These are phyloP conservation scores for Cunninghamia lanceolata DNA, from an alignment of 75 land plant species.

Conservation along the genomic window DNA sequence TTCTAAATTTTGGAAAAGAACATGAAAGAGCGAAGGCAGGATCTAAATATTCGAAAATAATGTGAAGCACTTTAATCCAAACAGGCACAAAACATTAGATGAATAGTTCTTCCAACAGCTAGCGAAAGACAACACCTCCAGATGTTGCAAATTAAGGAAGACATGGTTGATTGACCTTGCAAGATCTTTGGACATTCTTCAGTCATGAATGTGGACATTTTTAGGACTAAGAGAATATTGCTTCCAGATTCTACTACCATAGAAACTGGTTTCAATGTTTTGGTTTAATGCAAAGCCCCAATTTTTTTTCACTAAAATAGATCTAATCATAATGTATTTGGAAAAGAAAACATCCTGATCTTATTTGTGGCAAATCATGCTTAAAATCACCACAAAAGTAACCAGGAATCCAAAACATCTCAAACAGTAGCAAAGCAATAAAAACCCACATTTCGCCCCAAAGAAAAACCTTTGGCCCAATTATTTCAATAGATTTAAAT, in stretches of 20 bases:
- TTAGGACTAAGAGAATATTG: not conserved
- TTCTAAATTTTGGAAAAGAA: not conserved
- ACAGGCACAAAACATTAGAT: not conserved
- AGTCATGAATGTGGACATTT: not conserved
- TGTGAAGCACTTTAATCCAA: not conserved
- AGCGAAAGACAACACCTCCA: not conserved
- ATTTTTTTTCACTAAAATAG: not conserved
- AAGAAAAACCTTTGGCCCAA: too few species aligned
- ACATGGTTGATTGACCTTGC: not conserved
- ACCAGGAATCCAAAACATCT: not conserved
- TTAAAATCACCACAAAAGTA: not conserved
- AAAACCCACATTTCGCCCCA: too few species aligned
- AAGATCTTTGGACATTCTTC: not conserved
- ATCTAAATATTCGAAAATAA: not conserved
- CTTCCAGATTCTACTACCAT: not conserved
- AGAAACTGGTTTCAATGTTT: not conserved
- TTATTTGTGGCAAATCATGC: not conserved
- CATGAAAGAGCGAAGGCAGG: not conserved
- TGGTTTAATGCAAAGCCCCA: not conserved
- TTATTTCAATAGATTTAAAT: too few species aligned
- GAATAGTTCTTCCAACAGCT: not conserved
- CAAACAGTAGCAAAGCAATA: not conserved
- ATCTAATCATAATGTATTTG: not conserved
- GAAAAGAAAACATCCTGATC: not conserved
- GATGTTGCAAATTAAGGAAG: not conserved